A percentile compares a stretch with the other conserved stretches of the same genome.
These are phyloP conservation scores for Chlamydomonas sphaeroides DNA, from an alignment of 139 green algal genomes.

Conservation along the genomic window DNA sequence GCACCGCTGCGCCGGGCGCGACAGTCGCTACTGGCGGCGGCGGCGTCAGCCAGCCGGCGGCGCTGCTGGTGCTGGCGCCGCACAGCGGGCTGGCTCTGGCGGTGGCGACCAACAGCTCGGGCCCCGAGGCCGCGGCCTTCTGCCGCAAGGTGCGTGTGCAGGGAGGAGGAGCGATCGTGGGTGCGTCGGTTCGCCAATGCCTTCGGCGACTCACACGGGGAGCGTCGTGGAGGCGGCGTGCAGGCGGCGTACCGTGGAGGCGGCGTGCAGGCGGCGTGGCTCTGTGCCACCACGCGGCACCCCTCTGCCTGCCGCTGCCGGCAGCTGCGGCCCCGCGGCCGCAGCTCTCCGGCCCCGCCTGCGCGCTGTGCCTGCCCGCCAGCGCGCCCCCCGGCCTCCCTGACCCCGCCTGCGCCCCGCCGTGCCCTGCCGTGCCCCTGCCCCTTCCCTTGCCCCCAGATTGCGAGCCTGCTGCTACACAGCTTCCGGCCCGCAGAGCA, in stretches of 20 bases:
- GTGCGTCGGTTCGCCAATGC: neutral
- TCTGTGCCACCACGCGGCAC: neutral
- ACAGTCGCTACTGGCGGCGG: neutral
- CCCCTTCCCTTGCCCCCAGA: neutral
- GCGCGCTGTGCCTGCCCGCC: too few species aligned
- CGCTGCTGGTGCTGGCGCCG: slow-evolving; percentile 24
- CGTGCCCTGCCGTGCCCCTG: too few species aligned
- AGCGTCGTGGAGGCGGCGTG: neutral
- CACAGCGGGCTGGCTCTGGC: neutral
- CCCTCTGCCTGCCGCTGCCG: too few species aligned
- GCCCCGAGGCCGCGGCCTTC: neutral
- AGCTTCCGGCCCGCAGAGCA: slow-evolving; percentile 10
- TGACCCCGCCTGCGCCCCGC: neutral
- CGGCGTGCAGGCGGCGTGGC: too few species aligned
- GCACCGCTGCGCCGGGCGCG: neutral
- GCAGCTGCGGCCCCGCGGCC: too few species aligned
- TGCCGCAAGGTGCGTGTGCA: slow-evolving; percentile 7
- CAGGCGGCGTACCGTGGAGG: too few species aligned
- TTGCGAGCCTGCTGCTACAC: slow-evolving; percentile 6
- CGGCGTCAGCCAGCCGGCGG: neutral
- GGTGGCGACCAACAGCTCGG: slow-evolving; percentile 19
- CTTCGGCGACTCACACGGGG: too few species aligned
- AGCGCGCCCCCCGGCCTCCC: neutral
- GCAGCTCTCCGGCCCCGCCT: too few species aligned
- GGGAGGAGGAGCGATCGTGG: neutral